These are phyloP conservation scores for Phytopythium oedochilum DNA, from an alignment of 352 stramenopile species.

Conservation along the genomic window DNA sequence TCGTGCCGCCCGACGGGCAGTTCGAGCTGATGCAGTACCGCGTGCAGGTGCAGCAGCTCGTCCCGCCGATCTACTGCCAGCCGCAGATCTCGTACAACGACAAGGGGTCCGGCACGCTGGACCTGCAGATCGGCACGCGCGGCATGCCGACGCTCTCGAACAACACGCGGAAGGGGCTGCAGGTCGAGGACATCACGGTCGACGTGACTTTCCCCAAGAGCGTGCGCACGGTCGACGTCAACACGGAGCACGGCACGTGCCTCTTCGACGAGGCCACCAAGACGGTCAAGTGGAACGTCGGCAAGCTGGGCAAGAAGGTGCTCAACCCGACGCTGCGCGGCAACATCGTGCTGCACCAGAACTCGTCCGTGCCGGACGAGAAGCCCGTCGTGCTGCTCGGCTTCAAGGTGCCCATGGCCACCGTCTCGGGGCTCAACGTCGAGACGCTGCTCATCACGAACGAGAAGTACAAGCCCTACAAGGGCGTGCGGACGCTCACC, in stretches of 20 bases:
- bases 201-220: slow-evolving; percentile 96
- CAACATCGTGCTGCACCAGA: slow-evolving; percentile 90
- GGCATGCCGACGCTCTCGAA: slow-evolving; percentile 74
- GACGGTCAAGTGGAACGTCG: slow-evolving; percentile 93
- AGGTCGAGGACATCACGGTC: slow-evolving; percentile 91
- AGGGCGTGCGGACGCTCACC: slow-evolving; percentile 95
- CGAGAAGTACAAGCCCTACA: slow-evolving; percentile 98
- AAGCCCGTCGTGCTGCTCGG: slow-evolving; percentile 93
- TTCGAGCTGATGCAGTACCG: slow-evolving; percentile 94
- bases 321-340: slow-evolving; percentile 84
- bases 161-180: slow-evolving; percentile 75
- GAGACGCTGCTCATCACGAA: slow-evolving; percentile 93
- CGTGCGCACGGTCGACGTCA: slow-evolving; percentile 93
- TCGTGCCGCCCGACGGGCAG: slow-evolving; percentile 96
- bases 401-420: slow-evolving; percentile 96
- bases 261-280: slow-evolving; percentile 95
- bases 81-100: slow-evolving; percentile 84
- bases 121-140: slow-evolving; percentile 65
- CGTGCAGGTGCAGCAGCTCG: slow-evolving; percentile 76
- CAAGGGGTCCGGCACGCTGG: slow-evolving; percentile 59
- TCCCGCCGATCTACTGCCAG: slow-evolving; percentile 87
- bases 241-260: slow-evolving; percentile 89
- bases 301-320: slow-evolving; percentile 91
- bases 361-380: slow-evolving; percentile 79
- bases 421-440: slow-evolving; percentile 94